Evolutionary conservation across 352 stramenopile species (phyloP).

Genomic region (Phytophthora sojae): DNA sequence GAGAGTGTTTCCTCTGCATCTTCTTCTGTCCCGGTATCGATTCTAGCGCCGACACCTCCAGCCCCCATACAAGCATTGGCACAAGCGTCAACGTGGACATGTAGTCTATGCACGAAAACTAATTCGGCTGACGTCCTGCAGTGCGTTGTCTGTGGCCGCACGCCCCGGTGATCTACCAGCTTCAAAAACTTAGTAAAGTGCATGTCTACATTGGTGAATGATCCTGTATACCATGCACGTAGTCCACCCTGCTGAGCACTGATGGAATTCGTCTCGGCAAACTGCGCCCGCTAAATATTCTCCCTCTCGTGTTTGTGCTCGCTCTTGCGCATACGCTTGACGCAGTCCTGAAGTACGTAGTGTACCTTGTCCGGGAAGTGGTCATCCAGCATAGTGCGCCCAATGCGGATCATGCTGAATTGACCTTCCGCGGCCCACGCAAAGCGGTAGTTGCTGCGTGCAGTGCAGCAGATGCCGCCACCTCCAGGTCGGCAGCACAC

Average conservation of each 20-base stretch:
- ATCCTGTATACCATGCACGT: slow-evolving; percentile 15
- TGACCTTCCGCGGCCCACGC: slow-evolving; percentile 65
- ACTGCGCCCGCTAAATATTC: slow-evolving; percentile 21
- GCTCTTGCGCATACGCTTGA: slow-evolving; percentile 54
- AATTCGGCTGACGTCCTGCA: slow-evolving; percentile 57
- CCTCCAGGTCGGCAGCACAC: slow-evolving; percentile 83
- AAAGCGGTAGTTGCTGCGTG: slow-evolving; percentile 84
- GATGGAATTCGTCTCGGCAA: slow-evolving; percentile 2
- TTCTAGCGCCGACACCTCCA: slow-evolving; percentile 3
- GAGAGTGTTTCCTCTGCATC: slow-evolving; percentile 1
- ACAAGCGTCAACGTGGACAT: slow-evolving; percentile 59
- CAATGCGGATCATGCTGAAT: slow-evolving; percentile 82
- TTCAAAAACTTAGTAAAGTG: slow-evolving; percentile 4
- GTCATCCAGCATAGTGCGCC: slow-evolving; percentile 88
- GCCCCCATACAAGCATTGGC: slow-evolving; percentile 13
- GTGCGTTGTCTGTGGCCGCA: slow-evolving; percentile 78
- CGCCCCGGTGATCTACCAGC: slow-evolving; percentile 37
- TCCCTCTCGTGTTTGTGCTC: slow-evolving; percentile 39
- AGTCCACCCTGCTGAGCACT: neutral
- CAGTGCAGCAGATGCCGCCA: slow-evolving; percentile 83
- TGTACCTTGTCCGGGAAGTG: slow-evolving; percentile 92
- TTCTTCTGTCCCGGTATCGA: neutral
- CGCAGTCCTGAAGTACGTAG: slow-evolving; percentile 85
- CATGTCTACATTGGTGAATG: slow-evolving; percentile 7
- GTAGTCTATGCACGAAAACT: slow-evolving; percentile 74